phyloP scores from a whole-genome alignment of 352 stramenopile species.

The Phytopythium aichiense region DNA sequence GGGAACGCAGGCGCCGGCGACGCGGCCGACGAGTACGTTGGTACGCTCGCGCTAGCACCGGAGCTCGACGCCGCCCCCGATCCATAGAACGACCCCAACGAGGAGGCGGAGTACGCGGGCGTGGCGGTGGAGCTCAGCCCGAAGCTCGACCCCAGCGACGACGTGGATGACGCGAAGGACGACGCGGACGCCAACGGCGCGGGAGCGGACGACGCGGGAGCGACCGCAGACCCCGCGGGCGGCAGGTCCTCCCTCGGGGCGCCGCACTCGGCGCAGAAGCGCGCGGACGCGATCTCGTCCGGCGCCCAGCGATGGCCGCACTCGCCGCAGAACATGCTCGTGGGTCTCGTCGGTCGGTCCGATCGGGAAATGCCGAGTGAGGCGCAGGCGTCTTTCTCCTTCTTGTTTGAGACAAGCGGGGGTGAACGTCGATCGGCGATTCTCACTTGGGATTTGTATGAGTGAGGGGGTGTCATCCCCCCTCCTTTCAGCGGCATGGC shows the following conservation, averaged over 20 bases:
- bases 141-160: constrained; percentile 8
- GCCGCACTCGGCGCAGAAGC: constrained; percentile 82
- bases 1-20: constrained; percentile 2
- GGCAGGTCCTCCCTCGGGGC: constrained; percentile 61
- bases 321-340: constrained; percentile 77
- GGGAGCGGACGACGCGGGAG: constrained; percentile 2
- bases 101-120: constrained; percentile 3
- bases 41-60: constrained; percentile 9
- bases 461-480: not conserved
- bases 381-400: not conserved
- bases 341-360: not conserved
- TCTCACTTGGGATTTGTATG: not conserved
- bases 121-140: not conserved
- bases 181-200: constrained; percentile 6
- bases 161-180: not conserved
- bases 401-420: constrained; percentile 5
- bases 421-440: not conserved
- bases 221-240: not conserved
- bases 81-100: constrained; percentile 13
- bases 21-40: constrained; percentile 11
- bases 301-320: constrained; percentile 77
- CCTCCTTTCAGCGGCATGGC: not conserved
- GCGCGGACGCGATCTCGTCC: constrained; percentile 71
- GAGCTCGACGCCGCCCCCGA: constrained; percentile 11
- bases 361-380: not conserved